Base-by-base conservation (phyloP, 1,284 basidiomycete genomes). In the Cryptococcus deneoformans region DNA sequence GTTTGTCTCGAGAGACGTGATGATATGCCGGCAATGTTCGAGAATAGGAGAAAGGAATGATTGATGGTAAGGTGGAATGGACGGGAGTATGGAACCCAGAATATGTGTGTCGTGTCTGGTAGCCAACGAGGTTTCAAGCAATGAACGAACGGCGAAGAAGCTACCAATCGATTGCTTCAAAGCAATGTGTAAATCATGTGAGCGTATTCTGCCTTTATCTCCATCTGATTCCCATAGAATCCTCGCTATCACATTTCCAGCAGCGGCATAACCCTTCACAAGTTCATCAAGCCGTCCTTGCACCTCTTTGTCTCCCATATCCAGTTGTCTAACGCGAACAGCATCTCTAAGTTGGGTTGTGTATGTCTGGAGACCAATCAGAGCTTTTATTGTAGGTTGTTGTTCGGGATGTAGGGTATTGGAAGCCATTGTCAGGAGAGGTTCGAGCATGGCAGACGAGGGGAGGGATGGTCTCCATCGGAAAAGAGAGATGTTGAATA, bases 31-130 rank as follows among this genome's bases (percentile, higher is more conserved):
- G 10, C 61, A 40, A 10, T 57, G 45, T 7, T 36, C 29, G 38
- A 69, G 57, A 38, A 67, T 40, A 11, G 58, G 53, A 2, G 59
- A 46, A 35, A 67, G 50, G 40, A 53, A 49, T 38, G 57, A 9
- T 46, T 59, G 43, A 6, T 11, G 46, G n/a, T 45, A 57, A 2
- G 50, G 54, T 7, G 38, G 39, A 6, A 12, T 34, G 35, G 58
- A 29, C 1, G 61, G 48, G 43, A 64, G 63, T 37, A 63, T 53
- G 16, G 64, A 57, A 20, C 57, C 62, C 8, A 67, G 54, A 14
- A 67, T 43, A 49, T 63, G 50, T n/a, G 47, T 46, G 29, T 59
- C 56, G 52, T 53, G n/a, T 10, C 53, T 44, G 45, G 37, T 24
- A 20, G 48, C 12, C 10, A 39, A 48, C 16, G 53, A 29, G 2